Percentiles rank a stretch among this genome's conserved stretches.
These are phyloP conservation scores for Endocalyx cinctus DNA, from an alignment of 2,329 filamentous ascomycete genomes.

Conservation along the genomic window DNA sequence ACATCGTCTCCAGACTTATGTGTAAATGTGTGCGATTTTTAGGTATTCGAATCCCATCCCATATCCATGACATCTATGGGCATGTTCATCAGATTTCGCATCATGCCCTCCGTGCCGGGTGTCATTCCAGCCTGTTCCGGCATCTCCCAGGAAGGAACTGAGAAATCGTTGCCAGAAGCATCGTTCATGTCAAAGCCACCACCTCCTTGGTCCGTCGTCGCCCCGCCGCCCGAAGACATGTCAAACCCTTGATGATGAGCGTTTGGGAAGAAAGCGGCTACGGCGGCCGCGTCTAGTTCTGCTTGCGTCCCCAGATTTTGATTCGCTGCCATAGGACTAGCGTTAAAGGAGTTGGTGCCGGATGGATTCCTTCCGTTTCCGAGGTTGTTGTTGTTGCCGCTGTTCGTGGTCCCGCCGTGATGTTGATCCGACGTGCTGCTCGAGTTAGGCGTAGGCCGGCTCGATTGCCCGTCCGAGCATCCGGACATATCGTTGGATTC, in stretches of 20 bases:
- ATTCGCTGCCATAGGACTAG: slow-evolving; percentile 45
- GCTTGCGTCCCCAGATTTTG: slow-evolving; percentile 34
- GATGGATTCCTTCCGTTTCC: no score
- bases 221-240: slow-evolving; percentile 15
- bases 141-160: slow-evolving; percentile 41
- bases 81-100: slow-evolving; percentile 50
- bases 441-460: slow-evolving; percentile 56
- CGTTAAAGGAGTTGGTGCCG: slow-evolving; percentile 43
- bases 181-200: slow-evolving; percentile 16
- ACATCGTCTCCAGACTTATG: no score
- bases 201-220: no score
- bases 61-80: slow-evolving; percentile 59
- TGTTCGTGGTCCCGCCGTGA: slow-evolving; percentile 20
- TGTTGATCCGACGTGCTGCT: slow-evolving; percentile 43
- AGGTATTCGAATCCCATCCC: slow-evolving; percentile 36
- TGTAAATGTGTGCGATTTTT: slow-evolving; percentile 4
- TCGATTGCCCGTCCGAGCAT: slow-evolving; percentile 45
- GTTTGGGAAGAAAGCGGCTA: slow-evolving; percentile 33
- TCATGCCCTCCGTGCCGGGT: slow-evolving; percentile 52
- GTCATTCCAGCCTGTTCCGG: slow-evolving; percentile 44
- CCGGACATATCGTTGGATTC: slow-evolving; percentile 43
- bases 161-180: slow-evolving; percentile 34
- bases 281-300: slow-evolving; percentile 31
- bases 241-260: slow-evolving; percentile 32
- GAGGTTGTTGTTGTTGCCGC: slow-evolving; percentile 25